Base-by-base conservation (phyloP, 805 yeast species). In the Barnettozyma salicaria region DNA sequence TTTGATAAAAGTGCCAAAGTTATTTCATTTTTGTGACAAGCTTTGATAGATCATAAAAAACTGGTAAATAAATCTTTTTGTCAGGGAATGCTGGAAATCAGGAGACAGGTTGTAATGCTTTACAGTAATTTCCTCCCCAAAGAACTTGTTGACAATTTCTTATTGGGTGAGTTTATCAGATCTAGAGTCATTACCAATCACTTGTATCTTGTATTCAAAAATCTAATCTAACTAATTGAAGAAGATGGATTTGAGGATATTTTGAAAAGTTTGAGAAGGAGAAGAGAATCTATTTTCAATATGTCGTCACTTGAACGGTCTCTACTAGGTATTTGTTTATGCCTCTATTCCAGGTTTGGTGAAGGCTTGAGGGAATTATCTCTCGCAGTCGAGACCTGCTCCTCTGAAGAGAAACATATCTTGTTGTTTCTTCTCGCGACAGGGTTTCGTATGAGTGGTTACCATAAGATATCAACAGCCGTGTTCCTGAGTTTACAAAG, bases 351-450 rank as follows among this genome's bases (percentile, higher is more conserved):
- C 5, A 30, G 19, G 6, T 16, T 8, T 10, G 22, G 30, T 19
- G 31, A 28, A 17, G 42, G 37, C 7, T 17, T 39, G 6, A 32
- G 42, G 12, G 42, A 39, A 18, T 13, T 36, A 23, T 32, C 28
- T 10, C 17, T 39, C 12, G 30, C 34, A 4, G 27, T 36, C n/a
- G 40, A 36, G 16, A 16, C 24, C 11, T 22, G 31, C 3, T 18
- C 19, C 16, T 13, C 14, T 8, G 18, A 17, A 5, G 7, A 22
- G 10, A 17, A 27, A 18, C 23, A 25, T 27, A 14, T 26, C 12
- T 14, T 22, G n/a, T 22, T 31, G 20, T 32, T 30, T 10, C 32
- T 31, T 16, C 28, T 37, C 14, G 30, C 22, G 9, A n/a, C 21
- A 11, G 32, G 23, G 10, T 37, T 27, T 23, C 11, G 19, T 14